Conservation (phyloP, 192 early-diverging fungal genomes). For the Dispira simplex region DNA sequence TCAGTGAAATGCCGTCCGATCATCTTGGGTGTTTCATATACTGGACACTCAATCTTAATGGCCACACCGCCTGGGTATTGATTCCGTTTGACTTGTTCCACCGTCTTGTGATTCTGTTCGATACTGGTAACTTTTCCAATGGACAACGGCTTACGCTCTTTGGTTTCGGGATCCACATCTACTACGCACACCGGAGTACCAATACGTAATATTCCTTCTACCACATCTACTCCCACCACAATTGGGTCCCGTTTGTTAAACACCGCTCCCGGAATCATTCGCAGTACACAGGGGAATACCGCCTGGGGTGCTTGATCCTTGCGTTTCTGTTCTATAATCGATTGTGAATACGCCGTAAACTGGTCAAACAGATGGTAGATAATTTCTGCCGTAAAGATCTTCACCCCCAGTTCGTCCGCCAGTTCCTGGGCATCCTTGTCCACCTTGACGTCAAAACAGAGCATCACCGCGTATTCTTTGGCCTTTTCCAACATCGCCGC, state of each 20-base stretch:
- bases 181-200: slow-evolving; percentile 91
- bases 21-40: slow-evolving; percentile 73
- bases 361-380: slow-evolving; percentile 98
- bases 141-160: slow-evolving; percentile 46
- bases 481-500: slow-evolving; percentile 86
- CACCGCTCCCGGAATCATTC: slow-evolving; percentile 76
- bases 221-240: slow-evolving; percentile 88
- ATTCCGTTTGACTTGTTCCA: slow-evolving; percentile 70
- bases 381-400: slow-evolving; percentile 91
- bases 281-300: slow-evolving; percentile 90
- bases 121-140: slow-evolving; percentile 87
- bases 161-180: slow-evolving; percentile 52
- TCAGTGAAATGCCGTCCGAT: slow-evolving; percentile 89
- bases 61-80: slow-evolving; percentile 72
- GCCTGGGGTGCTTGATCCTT: slow-evolving; percentile 77
- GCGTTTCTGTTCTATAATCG: slow-evolving; percentile 70
- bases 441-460: slow-evolving; percentile 85
- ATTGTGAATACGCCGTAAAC: slow-evolving; percentile 67
- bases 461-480: slow-evolving; percentile 66
- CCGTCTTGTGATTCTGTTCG: slow-evolving; percentile 78
- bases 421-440: slow-evolving; percentile 79
- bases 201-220: slow-evolving; percentile 72
- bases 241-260: slow-evolving; percentile 94
- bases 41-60: slow-evolving; percentile 77
- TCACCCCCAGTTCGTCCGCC: slow-evolving; percentile 83